phyloP scores from a whole-genome alignment of 192 early-diverging fungal genomes.

The Coemansia sp. region DNA sequence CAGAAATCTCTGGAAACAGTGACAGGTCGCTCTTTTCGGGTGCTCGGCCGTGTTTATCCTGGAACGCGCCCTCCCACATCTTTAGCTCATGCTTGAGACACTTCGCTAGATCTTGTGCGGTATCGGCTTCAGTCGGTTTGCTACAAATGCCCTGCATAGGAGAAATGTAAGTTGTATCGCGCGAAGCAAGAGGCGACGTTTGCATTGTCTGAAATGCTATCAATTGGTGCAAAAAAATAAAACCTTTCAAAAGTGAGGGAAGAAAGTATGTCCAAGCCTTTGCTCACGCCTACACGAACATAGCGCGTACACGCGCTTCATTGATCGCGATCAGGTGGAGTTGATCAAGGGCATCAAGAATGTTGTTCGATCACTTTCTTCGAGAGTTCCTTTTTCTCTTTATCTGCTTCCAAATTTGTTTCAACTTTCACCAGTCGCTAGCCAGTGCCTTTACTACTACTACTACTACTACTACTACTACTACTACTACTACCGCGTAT shows the following conservation, averaged over 20 bases:
- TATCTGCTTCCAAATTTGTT: no score
- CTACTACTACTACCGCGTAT: not conserved
- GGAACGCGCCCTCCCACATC: slow-evolving; percentile 44
- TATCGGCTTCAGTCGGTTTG: not conserved
- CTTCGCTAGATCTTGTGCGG: slow-evolving; percentile 13
- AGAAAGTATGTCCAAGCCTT: not conserved
- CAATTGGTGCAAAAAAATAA: not conserved
- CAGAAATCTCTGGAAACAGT: slow-evolving; percentile 28
- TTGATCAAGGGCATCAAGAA: not conserved
- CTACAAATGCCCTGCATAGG: not conserved
- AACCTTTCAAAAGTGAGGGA: not conserved
- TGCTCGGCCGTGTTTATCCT: slow-evolving; percentile 29
- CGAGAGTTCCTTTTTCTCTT: not conserved
- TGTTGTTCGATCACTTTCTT: not conserved
- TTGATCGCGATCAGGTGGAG: not conserved
- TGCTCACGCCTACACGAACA: not conserved
- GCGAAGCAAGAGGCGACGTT: not conserved
- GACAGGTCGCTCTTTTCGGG: slow-evolving; percentile 38
- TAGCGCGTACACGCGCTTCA: not conserved
- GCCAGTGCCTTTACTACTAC: not conserved
- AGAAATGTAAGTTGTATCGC: not conserved
- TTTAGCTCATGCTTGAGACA: slow-evolving; percentile 53
- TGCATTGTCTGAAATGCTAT: not conserved
- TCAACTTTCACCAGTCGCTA: no score
- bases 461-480: no score